These are phyloP conservation scores for Epichloe elymi DNA, from an alignment of 2,329 filamentous ascomycete genomes.

Conservation along the genomic window DNA sequence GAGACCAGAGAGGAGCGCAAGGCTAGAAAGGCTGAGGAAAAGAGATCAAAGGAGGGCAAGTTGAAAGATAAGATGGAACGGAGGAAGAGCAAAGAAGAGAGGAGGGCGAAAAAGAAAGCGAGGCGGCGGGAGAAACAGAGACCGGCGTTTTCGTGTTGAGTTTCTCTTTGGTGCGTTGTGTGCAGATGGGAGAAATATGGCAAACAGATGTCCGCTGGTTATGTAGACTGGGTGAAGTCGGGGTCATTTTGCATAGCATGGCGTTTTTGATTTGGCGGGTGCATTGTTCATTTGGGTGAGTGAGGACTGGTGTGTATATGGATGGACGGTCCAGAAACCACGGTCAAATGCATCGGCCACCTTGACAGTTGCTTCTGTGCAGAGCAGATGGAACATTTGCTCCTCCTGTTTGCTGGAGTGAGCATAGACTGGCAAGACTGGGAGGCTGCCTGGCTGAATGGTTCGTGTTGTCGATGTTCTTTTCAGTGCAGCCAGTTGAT, in stretches of 20 bases:
- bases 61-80: constrained; percentile 10
- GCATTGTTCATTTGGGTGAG: not conserved
- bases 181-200: not conserved
- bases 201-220: not conserved
- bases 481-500: not conserved
- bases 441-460: not conserved
- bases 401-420: constrained; percentile 3
- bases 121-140: constrained; percentile 24
- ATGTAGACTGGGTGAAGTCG: not conserved
- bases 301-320: not conserved
- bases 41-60: constrained; percentile 16
- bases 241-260: constrained; percentile 4
- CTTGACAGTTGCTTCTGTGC: constrained; percentile 2
- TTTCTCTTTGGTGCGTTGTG: not conserved
- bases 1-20: constrained; percentile 31
- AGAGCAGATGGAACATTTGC: constrained; percentile 7
- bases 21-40: constrained; percentile 21
- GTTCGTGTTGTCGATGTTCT: not conserved
- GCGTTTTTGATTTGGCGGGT: constrained; percentile 1
- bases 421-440: not conserved
- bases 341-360: constrained; percentile 5
- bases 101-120: constrained; percentile 29
- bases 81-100: constrained; percentile 26
- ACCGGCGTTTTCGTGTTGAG: constrained; percentile 9
- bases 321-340: constrained; percentile 4